Base-by-base conservation (phyloP, 1,284 basidiomycete genomes). In the Afroboletus lepidellus region DNA sequence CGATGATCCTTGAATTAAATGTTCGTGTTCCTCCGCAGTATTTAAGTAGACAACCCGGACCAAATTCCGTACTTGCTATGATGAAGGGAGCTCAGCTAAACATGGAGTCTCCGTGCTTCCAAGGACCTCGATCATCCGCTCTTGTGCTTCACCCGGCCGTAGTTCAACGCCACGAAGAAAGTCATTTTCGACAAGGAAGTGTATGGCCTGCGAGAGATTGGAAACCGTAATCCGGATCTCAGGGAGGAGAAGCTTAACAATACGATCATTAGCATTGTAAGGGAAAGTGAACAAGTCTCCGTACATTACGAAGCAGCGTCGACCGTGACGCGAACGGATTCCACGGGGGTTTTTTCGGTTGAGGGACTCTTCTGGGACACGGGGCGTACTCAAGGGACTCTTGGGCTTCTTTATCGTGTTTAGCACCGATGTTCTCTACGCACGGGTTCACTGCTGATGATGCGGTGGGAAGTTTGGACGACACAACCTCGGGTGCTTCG, bases 151-250 rank as follows among this genome's bases (percentile, higher is more conserved):
- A 0, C 95, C 96, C 13, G 87, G 84, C 41, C 79, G 79, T 20
- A 89, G 71, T 70, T 98, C 96, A 1, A 98, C 93, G 43, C 82
- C 80, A 42, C 80, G 74, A 15, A 99, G 74, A 73, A 96, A 95
- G 62, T 94, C 85, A 61, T 99, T 99, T 57, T 92, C 89, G 3
- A 93, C 92, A 15, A 98, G 71, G 70, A 98, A 99, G 30, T 85
- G 85, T 62, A 98, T 91, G 3, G 91, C 92, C 70, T 98, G 96
- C 0, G 94, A 92, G 2, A 98, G 77, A 68, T 97, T 95, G 3
- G 92, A 93, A 5, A 97, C 80, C 0, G 96, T 95, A 63, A 93
- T 83, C 25, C 87, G 83, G 46, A 98, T 94, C 64, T 98, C 95
- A 12, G 88, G 90, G 20, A 88, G 76, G 7, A 98, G 78, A n/a